Conservation (phyloP, 805 yeast species). For the Saccharomycopsis oosterbeekiorum region DNA sequence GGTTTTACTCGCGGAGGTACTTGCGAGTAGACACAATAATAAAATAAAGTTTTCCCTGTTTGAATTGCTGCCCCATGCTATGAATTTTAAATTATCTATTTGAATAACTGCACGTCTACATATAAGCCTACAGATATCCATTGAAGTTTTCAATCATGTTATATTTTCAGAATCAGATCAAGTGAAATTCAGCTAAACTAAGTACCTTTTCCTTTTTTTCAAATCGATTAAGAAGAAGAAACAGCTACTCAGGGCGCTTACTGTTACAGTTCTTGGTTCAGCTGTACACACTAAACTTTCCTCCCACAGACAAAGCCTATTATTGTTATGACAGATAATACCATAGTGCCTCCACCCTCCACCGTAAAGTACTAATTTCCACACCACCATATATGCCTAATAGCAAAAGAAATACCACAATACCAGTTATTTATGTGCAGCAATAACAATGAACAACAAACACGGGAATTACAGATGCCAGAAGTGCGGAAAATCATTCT, state of each 20-base stretch:
- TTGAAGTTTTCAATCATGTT: too few species aligned
- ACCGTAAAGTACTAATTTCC: background rate
- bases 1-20: background rate
- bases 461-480: background rate
- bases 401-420: too few species aligned
- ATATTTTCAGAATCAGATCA: too few species aligned
- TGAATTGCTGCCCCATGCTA: background rate
- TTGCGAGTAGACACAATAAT: background rate
- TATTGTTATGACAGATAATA: background rate
- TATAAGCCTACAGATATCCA: too few species aligned
- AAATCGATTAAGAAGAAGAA: too few species aligned
- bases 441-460: background rate
- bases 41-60: background rate
- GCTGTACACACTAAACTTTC: background rate
- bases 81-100: too few species aligned
- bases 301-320: too few species aligned
- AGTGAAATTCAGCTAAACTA: too few species aligned
- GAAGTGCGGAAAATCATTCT: slow-evolving; percentile 19
- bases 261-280: background rate
- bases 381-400: background rate
- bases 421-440: too few species aligned
- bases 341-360: background rate
- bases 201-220: too few species aligned
- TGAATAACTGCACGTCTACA: too few species aligned
- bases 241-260: too few species aligned